Evolutionary conservation across 2,329 filamentous ascomycete species (phyloP).

Genomic region (Sporothrix dimorphospora): DNA sequence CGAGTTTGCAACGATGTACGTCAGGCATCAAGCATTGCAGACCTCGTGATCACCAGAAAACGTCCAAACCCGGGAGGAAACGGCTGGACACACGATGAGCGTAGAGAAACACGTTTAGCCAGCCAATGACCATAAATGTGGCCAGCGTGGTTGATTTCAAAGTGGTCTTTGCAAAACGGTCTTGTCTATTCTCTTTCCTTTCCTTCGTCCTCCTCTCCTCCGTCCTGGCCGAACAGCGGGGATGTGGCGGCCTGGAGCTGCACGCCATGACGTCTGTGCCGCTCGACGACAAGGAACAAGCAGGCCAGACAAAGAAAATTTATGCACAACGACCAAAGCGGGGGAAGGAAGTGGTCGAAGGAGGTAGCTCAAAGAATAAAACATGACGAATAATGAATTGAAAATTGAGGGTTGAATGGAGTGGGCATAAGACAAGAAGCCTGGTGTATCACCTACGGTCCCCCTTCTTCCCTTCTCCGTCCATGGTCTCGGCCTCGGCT

Average conservation of each 20-base stretch:
- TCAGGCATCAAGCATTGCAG: not conserved
- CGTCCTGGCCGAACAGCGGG: not conserved
- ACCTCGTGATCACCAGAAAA: not conserved
- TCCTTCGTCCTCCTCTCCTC: not conserved
- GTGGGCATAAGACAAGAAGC: too few species aligned
- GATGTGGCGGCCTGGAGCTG: constrained; percentile 1
- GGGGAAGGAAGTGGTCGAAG: too few species aligned
- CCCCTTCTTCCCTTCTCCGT: too few species aligned
- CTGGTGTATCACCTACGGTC: too few species aligned
- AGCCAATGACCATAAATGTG: not conserved
- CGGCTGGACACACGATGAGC: not conserved
- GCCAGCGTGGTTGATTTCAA: not conserved
- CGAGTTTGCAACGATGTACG: too few species aligned
- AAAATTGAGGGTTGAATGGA: too few species aligned
- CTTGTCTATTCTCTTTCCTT: not conserved
- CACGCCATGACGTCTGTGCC: constrained; percentile 20
- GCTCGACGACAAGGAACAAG: not conserved
- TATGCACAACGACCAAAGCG: not conserved
- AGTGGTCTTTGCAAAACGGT: not conserved
- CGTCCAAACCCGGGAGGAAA: not conserved
- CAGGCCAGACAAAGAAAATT: not conserved
- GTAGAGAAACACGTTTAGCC: constrained; percentile 9
- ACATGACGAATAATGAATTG: too few species aligned
- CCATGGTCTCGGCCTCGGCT: too few species aligned
- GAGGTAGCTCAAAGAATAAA: too few species aligned